Base-by-base conservation (phyloP, 2,329 filamentous ascomycete species). In the Amauroascus niger region DNA sequence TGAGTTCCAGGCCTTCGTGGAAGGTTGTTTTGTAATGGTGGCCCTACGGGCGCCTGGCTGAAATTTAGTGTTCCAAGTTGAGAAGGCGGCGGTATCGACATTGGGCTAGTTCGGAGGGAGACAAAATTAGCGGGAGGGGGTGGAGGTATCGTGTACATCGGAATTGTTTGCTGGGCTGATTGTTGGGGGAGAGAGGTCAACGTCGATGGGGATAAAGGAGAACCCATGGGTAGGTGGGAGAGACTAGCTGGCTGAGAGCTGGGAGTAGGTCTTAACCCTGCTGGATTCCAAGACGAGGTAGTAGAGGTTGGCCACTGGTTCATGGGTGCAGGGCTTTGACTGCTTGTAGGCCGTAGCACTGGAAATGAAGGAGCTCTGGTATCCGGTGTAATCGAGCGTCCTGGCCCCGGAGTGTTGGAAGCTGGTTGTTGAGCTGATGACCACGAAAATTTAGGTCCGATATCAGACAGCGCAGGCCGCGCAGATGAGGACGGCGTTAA, bases 331-430 rank as follows among this genome's bases (percentile, higher is more conserved):
- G 35, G 43, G 48, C 18, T 41, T 30, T 67, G 64, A 44, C 67
- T 65, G 45, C 69, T 58, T 30, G 60, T 57, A 33, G 74, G 74
- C 47, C 72, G 65, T 26, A 77, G 64, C n/a, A 71, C 64, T n/a
- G 74, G 70, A 56, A 77, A 76, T 8, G 66, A 68, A 49, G 67
- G 73, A 49, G 78, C 61, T 30, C 69, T 73, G 52, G 71, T 73
- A 62, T 79, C 76, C 7, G 77, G 76, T 9, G 77, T 79, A 26
- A 79, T 73, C 6, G 76, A 74, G 22, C 76, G 72, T 51, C 40
- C 54, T 56, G 58, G 63, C 40, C 55, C 60, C 13, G 54, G 57
- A 22, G 61, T 43, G 11, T 46, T 55, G 6, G 46, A 37, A 30
- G 32, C 32, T 26, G 45, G 26, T 26, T n/a, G n/a, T n/a, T 57